A percentile compares a stretch with the other conserved stretches of the same genome.
Conservation (phyloP, 2,329 filamentous ascomycete genomes). For the Aspergillus tanneri region DNA sequence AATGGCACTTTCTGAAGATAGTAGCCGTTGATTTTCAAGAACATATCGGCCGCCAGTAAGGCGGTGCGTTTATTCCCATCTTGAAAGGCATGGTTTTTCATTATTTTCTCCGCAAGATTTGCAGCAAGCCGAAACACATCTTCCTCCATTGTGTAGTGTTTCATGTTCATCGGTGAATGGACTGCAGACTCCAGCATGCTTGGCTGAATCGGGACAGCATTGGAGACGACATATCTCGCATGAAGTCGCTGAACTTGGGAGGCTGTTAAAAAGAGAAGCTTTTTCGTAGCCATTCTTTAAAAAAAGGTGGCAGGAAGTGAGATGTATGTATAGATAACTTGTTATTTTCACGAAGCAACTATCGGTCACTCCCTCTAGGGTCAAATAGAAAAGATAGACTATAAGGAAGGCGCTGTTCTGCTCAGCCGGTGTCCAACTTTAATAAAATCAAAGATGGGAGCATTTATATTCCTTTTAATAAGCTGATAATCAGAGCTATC, state of each 20-base stretch:
- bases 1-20: constrained; percentile 21
- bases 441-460: too few species aligned
- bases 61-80: constrained; percentile 35
- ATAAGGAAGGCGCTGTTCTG: too few species aligned
- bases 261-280: constrained; percentile 14
- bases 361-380: too few species aligned
- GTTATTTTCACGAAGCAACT: too few species aligned
- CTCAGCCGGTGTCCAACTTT: too few species aligned
- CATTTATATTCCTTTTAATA: too few species aligned
- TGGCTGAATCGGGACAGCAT: constrained; percentile 20
- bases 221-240: constrained; percentile 6
- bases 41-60: constrained; percentile 32
- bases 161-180: constrained; percentile 27
- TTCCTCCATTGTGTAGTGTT: constrained; percentile 24
- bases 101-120: constrained; percentile 29
- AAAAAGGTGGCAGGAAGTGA: too few species aligned
- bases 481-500: too few species aligned
- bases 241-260: constrained; percentile 12
- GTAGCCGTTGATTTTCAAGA: constrained; percentile 31
- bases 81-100: constrained; percentile 33
- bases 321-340: too few species aligned
- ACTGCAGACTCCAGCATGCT: constrained; percentile 27
- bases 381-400: too few species aligned
- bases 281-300: constrained; percentile 11
- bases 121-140: constrained; percentile 30